Base-by-base conservation (phyloP, 2,329 filamentous ascomycete species). In the Cladophialophora bantiana region DNA sequence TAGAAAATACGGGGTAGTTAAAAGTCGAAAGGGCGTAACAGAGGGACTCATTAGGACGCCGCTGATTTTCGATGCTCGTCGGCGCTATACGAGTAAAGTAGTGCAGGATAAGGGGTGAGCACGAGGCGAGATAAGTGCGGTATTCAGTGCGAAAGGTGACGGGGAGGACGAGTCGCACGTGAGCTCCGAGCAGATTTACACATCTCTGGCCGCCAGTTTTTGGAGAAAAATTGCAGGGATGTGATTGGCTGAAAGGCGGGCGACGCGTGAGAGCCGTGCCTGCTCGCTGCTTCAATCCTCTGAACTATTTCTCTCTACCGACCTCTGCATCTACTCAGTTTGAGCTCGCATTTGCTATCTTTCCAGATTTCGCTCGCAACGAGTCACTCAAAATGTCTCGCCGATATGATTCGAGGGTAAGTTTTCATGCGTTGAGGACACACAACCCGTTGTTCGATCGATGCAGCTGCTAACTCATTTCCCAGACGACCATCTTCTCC, bases 401-500 rank as follows among this genome's bases (percentile, higher is more conserved):
- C 84, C 90, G 94, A 85, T 97, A 97, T 85, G 94, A 97, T 89
- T 96, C 94, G 77, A 89, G 94, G 84, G 94, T 97, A 86, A 81
- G 90, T 83, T 50, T 40, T 60, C 69, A 64, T 59, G 66, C 65
- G 66, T 67, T 55, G 20, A 38, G 9, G 18, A 50, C 26, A 10
- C 40, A 20, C 18, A 9, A 20, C 32, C 45, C 15, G 34, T 20
- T 15, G 31, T 9, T 66, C 68, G 48, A 60, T 67, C 64, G 38
- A 15, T 56, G 36, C 54, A 62, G 31, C 57, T 55, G 57, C 58
- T 65, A 79, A 73, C 70, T 69, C 64, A 35, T 62, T 65, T 69
- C 59, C 55, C 75, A 97, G 94, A 99, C 95, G 75, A 99, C 95
- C 79, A 99, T 99, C 87, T 99, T 99, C 89, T 99, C 95, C 68